Evolutionary conservation across 164 flowering plant genomes (phyloP), one percentile per base, ranked within the genome.

Genomic region (Stephania japonica): DNA sequence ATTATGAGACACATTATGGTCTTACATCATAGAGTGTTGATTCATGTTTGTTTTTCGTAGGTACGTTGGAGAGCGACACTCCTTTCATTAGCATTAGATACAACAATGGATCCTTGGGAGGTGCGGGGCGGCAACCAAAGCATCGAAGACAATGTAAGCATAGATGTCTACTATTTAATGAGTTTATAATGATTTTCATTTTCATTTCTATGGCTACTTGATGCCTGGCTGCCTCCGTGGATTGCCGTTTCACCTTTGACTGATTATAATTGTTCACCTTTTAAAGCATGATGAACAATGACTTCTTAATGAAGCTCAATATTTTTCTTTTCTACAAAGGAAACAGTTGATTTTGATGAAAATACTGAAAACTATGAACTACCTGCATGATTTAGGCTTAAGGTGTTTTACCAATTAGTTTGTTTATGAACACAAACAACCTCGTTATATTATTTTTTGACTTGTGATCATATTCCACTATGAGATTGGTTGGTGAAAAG

Each of bases 121-220:
- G 64, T 59, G 24, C 6, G 21, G 49, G 62, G 71, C 65, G 79
- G 65, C 68, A 68, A 24, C 65, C 75, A 80, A 47, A 72, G 72
- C 79, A 86, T 75, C 85, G 83, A 24, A 81, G 69, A 77, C 80
- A 73, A 72, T 82, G 93, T 93, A 89, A 87, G 88, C 19, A 49
- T 65, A 24, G 47, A 53, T 65, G 5, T 32, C 2, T 32, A 32
- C 38, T 32, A 32, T 32, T 32, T 32, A 32, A 32, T 32, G 38
- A 32, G 38, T 32, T 4, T 32, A 32, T 32, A 32, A 32, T 32
- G 38, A 32, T 32, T 32, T 32, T 2, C 38, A 32, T 32, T 32
- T 32, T 32, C 4, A 32, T 32, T 32, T 32, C 38, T 32, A 32
- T 32, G 38, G 38, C 38, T 32, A 32, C 38, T 32, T 0, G 38